Base-by-base conservation (phyloP, 225 moss, liverwort and hornwort species). In the Straminergon stramineum region DNA sequence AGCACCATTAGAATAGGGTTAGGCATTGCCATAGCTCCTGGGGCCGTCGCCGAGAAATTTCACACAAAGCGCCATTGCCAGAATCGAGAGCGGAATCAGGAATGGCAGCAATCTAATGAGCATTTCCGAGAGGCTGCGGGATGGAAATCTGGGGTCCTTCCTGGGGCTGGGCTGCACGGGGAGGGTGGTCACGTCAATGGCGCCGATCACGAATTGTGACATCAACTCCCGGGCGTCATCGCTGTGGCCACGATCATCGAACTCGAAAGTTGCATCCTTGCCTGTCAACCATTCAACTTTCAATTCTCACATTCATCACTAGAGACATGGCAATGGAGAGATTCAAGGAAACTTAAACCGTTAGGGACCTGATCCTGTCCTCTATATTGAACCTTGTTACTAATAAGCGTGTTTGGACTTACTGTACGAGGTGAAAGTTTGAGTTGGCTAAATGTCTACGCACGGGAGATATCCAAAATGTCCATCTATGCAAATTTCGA, bases 241-340 rank as follows among this genome's bases (percentile, higher is more conserved):
- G 66, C 92, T 92, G 84, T 94, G 94, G 34, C 91, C 92, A 41
- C 87, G 84, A 69, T 92, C 90, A 82, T 94, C 91, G 57, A 94
- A 94, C 71, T 94, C 91, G 10, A 91, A 88, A 21, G 94, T 91
- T 14, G 94, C 94, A 35, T 94, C 94, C 85, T 87, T 90, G 21
- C 91, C 94, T 94, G 79, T 39, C 45, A 71, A 28, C n/a, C 62
- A 71, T 82, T 62, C 71, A 48, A 71, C 61, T 60, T 70, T 67
- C 70, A 81, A 61, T 61, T 48, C 86, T 57, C 24, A 88, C 81
- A 80, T 56, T 31, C 37, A 56, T 76, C 77, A 45, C 70, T 61
- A 27, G 48, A 85, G 30, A 51, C 55, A 53, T 73, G 84, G 88
- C 90, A 80, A 85, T 48, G 39, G 19, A 48, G 24, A 30, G n/a